A percentile compares a stretch with the other conserved stretches of the same genome.
Evolutionary conservation across 352 stramenopile genomes (phyloP).

Genomic region (Hyaloperonospora arabidopsidis): DNA sequence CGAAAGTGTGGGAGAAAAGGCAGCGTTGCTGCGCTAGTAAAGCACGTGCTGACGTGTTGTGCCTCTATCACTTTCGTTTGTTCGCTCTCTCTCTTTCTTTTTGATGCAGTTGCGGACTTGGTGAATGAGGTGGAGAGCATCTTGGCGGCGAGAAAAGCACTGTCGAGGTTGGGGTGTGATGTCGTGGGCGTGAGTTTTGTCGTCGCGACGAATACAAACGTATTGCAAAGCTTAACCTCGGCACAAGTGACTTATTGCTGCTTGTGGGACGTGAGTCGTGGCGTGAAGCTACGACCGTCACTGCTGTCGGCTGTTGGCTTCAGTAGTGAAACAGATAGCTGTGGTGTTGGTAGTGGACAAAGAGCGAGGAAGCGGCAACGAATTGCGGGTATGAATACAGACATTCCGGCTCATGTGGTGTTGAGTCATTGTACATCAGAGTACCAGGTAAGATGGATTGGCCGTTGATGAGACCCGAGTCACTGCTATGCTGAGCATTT

Average conservation of each 20-base stretch:
- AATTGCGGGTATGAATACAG: constrained; percentile 9
- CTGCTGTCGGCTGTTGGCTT: too few relatives aligned
- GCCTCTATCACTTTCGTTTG: too few relatives aligned
- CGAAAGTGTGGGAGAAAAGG: background rate
- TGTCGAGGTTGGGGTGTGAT: too few relatives aligned
- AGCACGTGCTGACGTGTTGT: too few relatives aligned
- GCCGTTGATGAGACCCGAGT: constrained; percentile 6
- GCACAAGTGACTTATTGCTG: too few relatives aligned
- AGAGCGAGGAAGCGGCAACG: constrained; percentile 18
- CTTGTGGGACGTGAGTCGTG: too few relatives aligned
- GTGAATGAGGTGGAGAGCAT: constrained; percentile 39
- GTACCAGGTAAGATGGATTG: constrained; percentile 14
- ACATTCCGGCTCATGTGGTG: too few relatives aligned
- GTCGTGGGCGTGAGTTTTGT: too few relatives aligned
- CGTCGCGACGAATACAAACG: constrained; percentile 23
- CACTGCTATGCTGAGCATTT: background rate
- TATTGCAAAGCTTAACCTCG: constrained; percentile 33
- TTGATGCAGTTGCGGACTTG: constrained; percentile 39
- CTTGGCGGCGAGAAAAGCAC: constrained; percentile 30
- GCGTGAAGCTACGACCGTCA: too few relatives aligned
- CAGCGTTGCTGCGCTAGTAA: background rate
- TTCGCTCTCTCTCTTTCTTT: background rate
- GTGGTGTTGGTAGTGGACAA: constrained; percentile 7
- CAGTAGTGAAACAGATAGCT: constrained; percentile 1
- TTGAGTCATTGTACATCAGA: too few relatives aligned